Evolutionary conservation across 305 asterid genomes (phyloP), one percentile per base, ranked within the genome.

Genomic region (Salvia sclarea): DNA sequence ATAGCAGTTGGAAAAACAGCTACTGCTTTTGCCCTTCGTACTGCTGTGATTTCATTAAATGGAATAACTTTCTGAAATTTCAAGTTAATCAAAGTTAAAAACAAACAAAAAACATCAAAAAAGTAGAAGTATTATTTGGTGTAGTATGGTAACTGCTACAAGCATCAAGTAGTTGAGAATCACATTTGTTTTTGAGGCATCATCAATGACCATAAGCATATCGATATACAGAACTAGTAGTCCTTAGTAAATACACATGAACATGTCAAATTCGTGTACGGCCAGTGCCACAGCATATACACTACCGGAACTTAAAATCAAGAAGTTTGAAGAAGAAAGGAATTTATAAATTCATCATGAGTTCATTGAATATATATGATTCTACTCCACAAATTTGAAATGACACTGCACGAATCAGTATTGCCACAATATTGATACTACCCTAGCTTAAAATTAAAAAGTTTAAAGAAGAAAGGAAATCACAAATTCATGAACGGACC

Each of bases 1-100:
- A 95, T 95, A 49, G 99, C 97, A 30, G 97, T 91, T 8, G 98
- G 98, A 77, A 95, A 91, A 69, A 95, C 88, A 57, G 90, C 98
- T 18, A 90, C 98, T 68, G 91, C 85, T 75, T 86, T 95, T 38
- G 98, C 98, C 79, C 96, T 86, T 78, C 84, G 81, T 61, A 95
- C 86, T 22, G 87, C 75, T 67, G 98, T 87, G 79, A 95, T 72
- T 83, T 89, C 98, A 66, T 63, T 80, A 78, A 89, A 86, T 61
- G 87, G 86, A 66, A 95, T 91, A 61, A 88, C 79, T 86, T 83
- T 95, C 99, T 95, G 71, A 31, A 74, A 76, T 55, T 64, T 62
- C 74, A 76, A 64, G 55, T 48, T 67, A 64, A 56, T 64, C 33
- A 74, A 66, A 10, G 45, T 70, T 63, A 43, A 56, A 56, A 43